phyloP scores from a whole-genome alignment of 1,139 yeast species.

The Debaryomycetaceae sp. region DNA sequence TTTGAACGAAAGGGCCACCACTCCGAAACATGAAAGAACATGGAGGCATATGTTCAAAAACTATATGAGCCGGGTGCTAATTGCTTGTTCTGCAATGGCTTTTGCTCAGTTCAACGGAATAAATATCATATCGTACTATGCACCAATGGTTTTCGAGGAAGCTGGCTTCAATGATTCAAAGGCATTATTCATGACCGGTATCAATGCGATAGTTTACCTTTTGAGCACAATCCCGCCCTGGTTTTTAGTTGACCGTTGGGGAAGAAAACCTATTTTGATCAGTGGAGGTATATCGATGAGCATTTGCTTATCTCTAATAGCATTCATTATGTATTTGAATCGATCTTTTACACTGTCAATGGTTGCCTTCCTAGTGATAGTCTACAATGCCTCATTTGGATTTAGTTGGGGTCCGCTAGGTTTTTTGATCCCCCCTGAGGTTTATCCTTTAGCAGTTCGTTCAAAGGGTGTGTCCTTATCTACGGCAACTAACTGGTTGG shows the following conservation, averaged over 20 bases:
- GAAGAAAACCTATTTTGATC: constrained; percentile 50
- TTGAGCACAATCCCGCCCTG: constrained; percentile 51
- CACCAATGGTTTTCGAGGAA: constrained; percentile 51
- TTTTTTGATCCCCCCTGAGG: constrained; percentile 53
- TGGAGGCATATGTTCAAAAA: constrained; percentile 43
- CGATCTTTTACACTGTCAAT: constrained; percentile 37
- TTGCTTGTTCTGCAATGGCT: constrained; percentile 50
- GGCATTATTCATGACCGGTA: constrained; percentile 53
- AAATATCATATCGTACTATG: constrained; percentile 53
- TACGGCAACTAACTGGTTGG: constrained; percentile 55
- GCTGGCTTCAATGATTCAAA: constrained; percentile 51
- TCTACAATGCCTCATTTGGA: constrained; percentile 54
- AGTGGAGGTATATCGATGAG: constrained; percentile 51
- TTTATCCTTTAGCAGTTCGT: constrained; percentile 51
- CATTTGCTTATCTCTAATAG: constrained; percentile 36
- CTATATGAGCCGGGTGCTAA: constrained; percentile 36
- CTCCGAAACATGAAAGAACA: constrained; percentile 41
- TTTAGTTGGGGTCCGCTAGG: constrained; percentile 60
- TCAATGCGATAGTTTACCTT: constrained; percentile 48
- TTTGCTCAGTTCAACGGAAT: constrained; percentile 59
- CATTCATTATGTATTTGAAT: constrained; percentile 38
- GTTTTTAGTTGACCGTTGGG: constrained; percentile 55
- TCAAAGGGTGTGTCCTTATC: constrained; percentile 54
- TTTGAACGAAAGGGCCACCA: constrained; percentile 40
- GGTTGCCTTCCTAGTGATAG: constrained; percentile 47